phyloP scores from a whole-genome alignment of 2,329 filamentous ascomycete species.

The Fusarium papillatum region DNA sequence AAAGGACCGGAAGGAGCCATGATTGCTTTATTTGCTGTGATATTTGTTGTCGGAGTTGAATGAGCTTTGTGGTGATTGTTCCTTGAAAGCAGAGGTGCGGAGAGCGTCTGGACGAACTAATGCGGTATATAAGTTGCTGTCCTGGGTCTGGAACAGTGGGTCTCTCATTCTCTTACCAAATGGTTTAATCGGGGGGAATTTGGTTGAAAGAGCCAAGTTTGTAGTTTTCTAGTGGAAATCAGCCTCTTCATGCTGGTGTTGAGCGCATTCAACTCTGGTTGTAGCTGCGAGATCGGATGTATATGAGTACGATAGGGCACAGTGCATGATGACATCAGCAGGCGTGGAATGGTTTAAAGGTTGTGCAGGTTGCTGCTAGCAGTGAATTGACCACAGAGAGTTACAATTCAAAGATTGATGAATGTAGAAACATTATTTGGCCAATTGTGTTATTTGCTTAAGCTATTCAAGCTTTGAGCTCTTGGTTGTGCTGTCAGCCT shows the following conservation, averaged over 20 bases:
- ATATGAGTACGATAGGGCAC: conserved; percentile 10
- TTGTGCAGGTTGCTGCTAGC: background rate
- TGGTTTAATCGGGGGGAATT: background rate
- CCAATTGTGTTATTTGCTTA: background rate
- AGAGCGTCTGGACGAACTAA: background rate
- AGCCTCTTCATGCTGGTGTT: conserved; percentile 1
- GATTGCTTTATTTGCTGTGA: background rate
- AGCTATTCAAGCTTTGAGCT: background rate
- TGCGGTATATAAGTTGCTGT: conserved; percentile 24
- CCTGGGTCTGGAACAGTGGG: background rate
- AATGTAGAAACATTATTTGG: background rate
- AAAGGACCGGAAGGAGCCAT: conserved; percentile 53
- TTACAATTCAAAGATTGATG: too few species aligned
- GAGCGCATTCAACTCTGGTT: background rate
- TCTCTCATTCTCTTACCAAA: conserved; percentile 6
- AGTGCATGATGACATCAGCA: conserved; percentile 26
- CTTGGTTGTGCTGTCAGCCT: background rate
- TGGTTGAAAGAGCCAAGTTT: background rate
- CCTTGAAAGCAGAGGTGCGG: background rate
- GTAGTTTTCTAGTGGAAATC: background rate
- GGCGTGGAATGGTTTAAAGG: background rate
- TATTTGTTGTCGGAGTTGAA: background rate
- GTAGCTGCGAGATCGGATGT: conserved; percentile 1
- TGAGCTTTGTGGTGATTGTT: conserved; percentile 6
- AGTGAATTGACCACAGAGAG: background rate